Evolutionary conservation across 2,329 filamentous ascomycete genomes (phyloP), one percentile per base, ranked within the genome.

Genomic region (Pseudocercospora ulei): DNA sequence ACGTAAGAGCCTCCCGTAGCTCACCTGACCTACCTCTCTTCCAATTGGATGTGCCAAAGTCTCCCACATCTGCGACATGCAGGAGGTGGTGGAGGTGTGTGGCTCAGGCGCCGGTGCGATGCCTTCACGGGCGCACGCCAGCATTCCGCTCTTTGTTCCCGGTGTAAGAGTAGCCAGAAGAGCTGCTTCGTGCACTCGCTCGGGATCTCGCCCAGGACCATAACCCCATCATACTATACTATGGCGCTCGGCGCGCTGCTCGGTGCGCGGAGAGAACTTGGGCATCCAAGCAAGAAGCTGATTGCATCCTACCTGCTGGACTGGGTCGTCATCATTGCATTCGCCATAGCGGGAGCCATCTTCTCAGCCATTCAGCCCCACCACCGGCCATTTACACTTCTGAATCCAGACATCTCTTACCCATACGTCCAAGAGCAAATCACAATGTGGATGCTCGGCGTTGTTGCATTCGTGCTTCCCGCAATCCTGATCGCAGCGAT

Each of bases 361-460:
- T 70, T 83, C 49, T 73, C 72, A 43, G 64, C 65, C 29, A 63
- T 78, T 35, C 66, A 69, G 1, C 81, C 82, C 0, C 82, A 78
- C 53, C 75, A 76, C 51, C 70, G 78, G 22, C 77, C 78, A 0
- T 88, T 90, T 59, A 78, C 75, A 20, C 70, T 84, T 4, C 67
- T 76, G 47, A 78, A 95, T 54, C 75, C 78, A 13, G 73, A 75
- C 45, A 93, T 95, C 54, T 82, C 83, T 11, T 92, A 80, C 52
- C 86, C 87, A 0, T 77, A 73, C 52, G 66, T 71, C 7, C 56
- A 79, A 13, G 83, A 94, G 54, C 84, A 79, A 2, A 78, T 95
- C 9, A 74, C 78, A 0, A 72, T 73, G 3, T 71, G 67, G 51
- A 67, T 81, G 5, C 69, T 92, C 7, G 60, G 78, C 9, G 56